These are phyloP conservation scores for Gossypium aridum DNA, from an alignment of 441 rosid species.

Conservation along the genomic window DNA sequence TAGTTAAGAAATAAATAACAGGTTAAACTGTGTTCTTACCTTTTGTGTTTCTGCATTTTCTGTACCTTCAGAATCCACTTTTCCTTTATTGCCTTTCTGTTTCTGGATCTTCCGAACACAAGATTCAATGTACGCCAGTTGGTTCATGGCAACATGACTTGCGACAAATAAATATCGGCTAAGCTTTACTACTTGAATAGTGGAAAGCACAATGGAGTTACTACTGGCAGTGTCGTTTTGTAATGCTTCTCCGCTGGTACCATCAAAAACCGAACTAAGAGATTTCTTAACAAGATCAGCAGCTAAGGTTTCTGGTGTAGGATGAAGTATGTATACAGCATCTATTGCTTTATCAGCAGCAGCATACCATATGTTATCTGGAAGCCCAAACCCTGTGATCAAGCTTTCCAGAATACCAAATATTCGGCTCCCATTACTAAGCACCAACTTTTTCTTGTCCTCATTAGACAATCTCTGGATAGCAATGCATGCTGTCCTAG, in stretches of 20 bases:
- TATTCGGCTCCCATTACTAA: conserved; percentile 63
- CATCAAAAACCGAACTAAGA: conserved; percentile 50
- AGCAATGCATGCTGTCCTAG: conserved; percentile 89
- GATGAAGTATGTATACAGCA: conserved; percentile 72
- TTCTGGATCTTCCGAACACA: conserved; percentile 76
- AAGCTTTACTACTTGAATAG: conserved; percentile 69
- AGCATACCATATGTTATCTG: conserved; percentile 84
- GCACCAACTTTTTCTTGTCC: conserved; percentile 71
- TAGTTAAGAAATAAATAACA: conserved; percentile 3
- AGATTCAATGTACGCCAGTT: conserved; percentile 85
- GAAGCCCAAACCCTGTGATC: conserved; percentile 81
- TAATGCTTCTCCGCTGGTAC: conserved; percentile 39
- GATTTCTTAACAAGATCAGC: conserved; percentile 67
- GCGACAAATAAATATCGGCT: conserved; percentile 72
- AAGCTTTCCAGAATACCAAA: conserved; percentile 77
- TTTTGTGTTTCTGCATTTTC: conserved; percentile 27
- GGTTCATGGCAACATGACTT: conserved; percentile 96
- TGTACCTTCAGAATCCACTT: conserved; percentile 32
- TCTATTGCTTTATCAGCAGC: conserved; percentile 93
- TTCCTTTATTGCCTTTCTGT: conserved; percentile 62
- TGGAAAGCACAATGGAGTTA: conserved; percentile 29
- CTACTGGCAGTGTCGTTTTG: conserved; percentile 32
- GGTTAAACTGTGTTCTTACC: conserved; percentile 27
- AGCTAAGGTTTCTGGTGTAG: conserved; percentile 85
- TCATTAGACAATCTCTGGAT: conserved; percentile 82